These are phyloP conservation scores for Neocucurbitaria cava DNA, from an alignment of 2,329 filamentous ascomycete genomes.

Conservation along the genomic window DNA sequence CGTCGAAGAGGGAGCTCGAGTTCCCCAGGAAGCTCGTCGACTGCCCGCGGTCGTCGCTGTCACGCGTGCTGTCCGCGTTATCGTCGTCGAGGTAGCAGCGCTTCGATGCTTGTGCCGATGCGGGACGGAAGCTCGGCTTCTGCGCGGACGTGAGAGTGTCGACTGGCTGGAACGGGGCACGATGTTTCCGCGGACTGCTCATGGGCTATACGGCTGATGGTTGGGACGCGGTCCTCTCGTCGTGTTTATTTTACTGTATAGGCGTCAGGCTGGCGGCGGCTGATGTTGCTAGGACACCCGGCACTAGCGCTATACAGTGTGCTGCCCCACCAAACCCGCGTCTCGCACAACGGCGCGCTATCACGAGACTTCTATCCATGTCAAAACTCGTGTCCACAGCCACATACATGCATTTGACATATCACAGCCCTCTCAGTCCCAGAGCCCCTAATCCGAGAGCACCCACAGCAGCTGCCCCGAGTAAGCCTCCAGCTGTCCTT, in stretches of 20 bases:
- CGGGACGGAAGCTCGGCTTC: slow-evolving; percentile 35
- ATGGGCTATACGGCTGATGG: slow-evolving; percentile 18
- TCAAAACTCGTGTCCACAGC: background rate
- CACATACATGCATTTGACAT: background rate
- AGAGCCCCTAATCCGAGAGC: slow-evolving; percentile 21
- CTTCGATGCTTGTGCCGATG: slow-evolving; percentile 7
- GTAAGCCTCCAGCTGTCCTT: slow-evolving; percentile 16
- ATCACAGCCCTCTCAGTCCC: slow-evolving; percentile 21
- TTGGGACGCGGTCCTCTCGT: background rate
- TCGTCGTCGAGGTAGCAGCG: background rate
- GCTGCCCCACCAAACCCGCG: slow-evolving; percentile 6
- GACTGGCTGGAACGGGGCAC: slow-evolving; percentile 41
- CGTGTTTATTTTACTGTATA: background rate
- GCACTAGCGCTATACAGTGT: no score
- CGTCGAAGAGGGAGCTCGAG: slow-evolving; percentile 47
- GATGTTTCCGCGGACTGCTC: slow-evolving; percentile 38
- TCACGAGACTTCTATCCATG: slow-evolving; percentile 12
- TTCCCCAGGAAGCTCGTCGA: slow-evolving; percentile 30
- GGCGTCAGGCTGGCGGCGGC: background rate
- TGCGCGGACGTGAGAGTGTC: slow-evolving; percentile 43
- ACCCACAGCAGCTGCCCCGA: slow-evolving; percentile 24
- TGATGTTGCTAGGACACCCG: slow-evolving; percentile 2
- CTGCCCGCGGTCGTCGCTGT: slow-evolving; percentile 4
- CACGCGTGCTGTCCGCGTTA: background rate
- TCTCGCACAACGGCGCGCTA: slow-evolving; percentile 9